Base-by-base conservation (phyloP, 176 grass and related monocot genomes). In the Puccinellia tenuiflora region DNA sequence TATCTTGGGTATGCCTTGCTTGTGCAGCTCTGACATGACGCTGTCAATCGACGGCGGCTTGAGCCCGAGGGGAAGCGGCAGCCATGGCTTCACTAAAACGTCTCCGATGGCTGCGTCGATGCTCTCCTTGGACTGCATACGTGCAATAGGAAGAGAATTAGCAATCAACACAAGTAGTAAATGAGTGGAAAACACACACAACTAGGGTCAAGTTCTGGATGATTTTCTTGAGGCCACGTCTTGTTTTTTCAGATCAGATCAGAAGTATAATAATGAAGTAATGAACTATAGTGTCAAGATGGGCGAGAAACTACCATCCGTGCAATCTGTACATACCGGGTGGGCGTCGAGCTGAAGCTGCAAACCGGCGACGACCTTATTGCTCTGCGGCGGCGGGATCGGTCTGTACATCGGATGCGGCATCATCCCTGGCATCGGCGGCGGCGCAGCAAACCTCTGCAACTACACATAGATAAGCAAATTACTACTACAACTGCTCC, bases 41-140 rank as follows among this genome's bases (percentile, higher is more conserved):
- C 91, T 90, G 60, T 94, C 89, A 51, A 85, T 54, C 12, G 93
- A 90, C 9, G 96, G 93, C 28, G 96, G 84, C 77, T 92, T 99
- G 22, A 99, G 89, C 38, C 96, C 96, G 28, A 99, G 96, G 14
- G 93, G 96, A 78, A 99, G 87, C 47, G 91, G 96, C 85, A 90
- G 61, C 93, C 96, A 99, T 92, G 93, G 93, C 89, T 90, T 94
- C 64, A 65, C 91, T 90, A 99, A 92, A 92, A 90, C 96, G 69
- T 99, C 96, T 92, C 91, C 96, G 14, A 99, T 99, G 86, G 96
- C 96, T 77, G 85, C 85, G 46, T 99, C 96, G 66, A 99, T 83
- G 69, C 96, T 87, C 78, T 96, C 93, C 72, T 81, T 92, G 14
- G 93, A 92, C 96, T 99, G 83, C 65, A 80, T 17, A 21, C 8